Evolutionary conservation across 1,284 basidiomycete species (phyloP).

Genomic region (Pseudozyma tsukubaensis): DNA sequence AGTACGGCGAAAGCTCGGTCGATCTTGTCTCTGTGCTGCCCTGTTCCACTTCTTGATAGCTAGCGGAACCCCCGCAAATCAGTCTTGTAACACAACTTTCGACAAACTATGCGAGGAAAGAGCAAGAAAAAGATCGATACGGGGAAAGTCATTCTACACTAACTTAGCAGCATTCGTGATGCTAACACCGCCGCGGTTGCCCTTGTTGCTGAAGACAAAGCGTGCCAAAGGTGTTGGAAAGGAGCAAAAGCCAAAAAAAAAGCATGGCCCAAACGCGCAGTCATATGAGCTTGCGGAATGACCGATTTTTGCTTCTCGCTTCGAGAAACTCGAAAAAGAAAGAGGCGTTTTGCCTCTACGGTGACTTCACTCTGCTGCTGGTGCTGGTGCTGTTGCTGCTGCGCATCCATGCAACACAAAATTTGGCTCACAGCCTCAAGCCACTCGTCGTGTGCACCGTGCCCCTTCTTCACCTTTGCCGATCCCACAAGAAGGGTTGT

Average conservation of each 20-base stretch:
- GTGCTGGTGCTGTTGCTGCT: conserved; percentile 4
- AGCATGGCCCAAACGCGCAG: conserved; percentile 14
- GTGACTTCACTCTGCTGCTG: conserved; percentile 16
- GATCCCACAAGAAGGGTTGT: too few species aligned
- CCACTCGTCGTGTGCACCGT: too few species aligned
- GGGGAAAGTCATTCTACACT: too few species aligned
- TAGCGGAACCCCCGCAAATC: background rate
- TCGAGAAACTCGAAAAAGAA: background rate
- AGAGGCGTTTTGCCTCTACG: conserved; percentile 16
- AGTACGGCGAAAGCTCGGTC: conserved; percentile 27
- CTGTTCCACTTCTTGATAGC: background rate
- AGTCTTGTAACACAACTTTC: background rate
- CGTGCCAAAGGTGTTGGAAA: background rate
- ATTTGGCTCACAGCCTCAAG: background rate
- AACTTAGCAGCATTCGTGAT: background rate
- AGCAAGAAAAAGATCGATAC: too few species aligned
- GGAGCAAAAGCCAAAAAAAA: background rate
- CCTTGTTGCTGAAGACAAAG: background rate
- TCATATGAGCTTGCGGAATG: conserved; percentile 7
- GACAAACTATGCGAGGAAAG: too few species aligned
- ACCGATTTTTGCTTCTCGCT: conserved; percentile 9
- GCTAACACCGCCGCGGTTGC: background rate
- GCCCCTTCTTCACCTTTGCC: too few species aligned
- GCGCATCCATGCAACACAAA: conserved; percentile 1
- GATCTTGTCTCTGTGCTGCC: conserved; percentile 4